Base-by-base conservation (phyloP, 305 asterid species). In the Petunia hybrid region DNA sequence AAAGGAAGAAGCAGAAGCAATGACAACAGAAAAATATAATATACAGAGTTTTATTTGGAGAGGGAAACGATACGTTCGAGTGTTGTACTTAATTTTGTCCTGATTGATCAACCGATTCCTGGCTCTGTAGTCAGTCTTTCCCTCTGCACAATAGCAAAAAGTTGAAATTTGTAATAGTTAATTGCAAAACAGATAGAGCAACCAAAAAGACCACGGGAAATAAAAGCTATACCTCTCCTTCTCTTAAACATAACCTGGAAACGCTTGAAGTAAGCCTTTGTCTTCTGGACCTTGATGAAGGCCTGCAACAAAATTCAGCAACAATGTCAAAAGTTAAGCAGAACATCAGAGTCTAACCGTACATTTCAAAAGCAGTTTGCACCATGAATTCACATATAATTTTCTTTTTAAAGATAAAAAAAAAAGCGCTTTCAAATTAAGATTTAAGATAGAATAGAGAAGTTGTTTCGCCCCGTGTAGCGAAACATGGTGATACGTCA, bases 201-300 rank as follows among this genome's bases (percentile, higher is more conserved):
- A 43, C 35, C 2, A 0, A 46, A 41, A 55, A 69, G 16, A 13
- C 9, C 3, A 9, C n/a, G 31, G 12, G 60, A 13, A 0, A 12
- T 41, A 38, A n/a, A 5, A 0, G 75, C 0, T 83, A 71, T 81
- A 90, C 98, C 88, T 86, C 98, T 92, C 87, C 98, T 93, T 83
- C 98, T 91, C 95, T 94, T 93, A 86, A 86, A 94, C 43, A 90
- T 92, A 46, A 94, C 98, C 85, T 94, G 98, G 87, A 82, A 94
- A 40, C 98, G 90, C 91, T 94, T 93, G 87, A 87, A 94, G 90
- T 94, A 94, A 76, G 97, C 94, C 70, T 78, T 91, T 0, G 94
- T 40, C 82, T 94, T 94, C 78, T 92, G 98, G 67, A 97, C 83
- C 85, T 94, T 94, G 43, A 91, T 93, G 45, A 91, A 94, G 5